Evolutionary conservation across 2,329 filamentous ascomycete species (phyloP).

Genomic region (Lecanicillium sp.): DNA sequence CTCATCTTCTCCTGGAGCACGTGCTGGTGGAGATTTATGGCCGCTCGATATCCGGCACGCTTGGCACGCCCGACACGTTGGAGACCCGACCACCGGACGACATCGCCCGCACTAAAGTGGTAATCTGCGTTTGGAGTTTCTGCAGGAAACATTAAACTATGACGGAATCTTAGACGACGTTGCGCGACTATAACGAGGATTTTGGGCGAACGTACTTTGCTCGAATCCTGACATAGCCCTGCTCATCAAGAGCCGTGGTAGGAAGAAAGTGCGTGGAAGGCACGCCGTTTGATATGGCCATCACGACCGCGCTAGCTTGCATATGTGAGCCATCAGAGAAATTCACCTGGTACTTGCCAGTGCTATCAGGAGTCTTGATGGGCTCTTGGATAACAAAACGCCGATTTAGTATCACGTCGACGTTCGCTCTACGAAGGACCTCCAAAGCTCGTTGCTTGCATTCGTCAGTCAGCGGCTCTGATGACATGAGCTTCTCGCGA

Average conservation of each 20-base stretch:
- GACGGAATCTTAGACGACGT: no score
- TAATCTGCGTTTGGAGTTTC: slow-evolving; percentile 46
- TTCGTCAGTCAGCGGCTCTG: slow-evolving; percentile 62
- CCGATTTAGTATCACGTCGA: slow-evolving; percentile 56
- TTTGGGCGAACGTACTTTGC: slow-evolving; percentile 33
- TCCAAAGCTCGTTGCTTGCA: slow-evolving; percentile 56
- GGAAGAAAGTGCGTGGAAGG: slow-evolving; percentile 60
- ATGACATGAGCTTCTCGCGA: slow-evolving; percentile 59
- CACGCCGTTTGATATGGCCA: slow-evolving; percentile 56
- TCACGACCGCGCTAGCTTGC: slow-evolving; percentile 56
- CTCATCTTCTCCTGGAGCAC: slow-evolving; percentile 43
- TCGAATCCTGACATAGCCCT: slow-evolving; percentile 58
- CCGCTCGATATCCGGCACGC: slow-evolving; percentile 61
- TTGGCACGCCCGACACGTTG: slow-evolving; percentile 75
- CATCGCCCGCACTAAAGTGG: slow-evolving; percentile 67
- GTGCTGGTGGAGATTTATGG: slow-evolving; percentile 58
- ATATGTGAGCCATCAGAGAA: slow-evolving; percentile 54
- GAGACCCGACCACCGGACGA: slow-evolving; percentile 66
- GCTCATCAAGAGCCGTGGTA: slow-evolving; percentile 44
- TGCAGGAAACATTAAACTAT: slow-evolving; percentile 46
- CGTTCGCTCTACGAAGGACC: slow-evolving; percentile 52
- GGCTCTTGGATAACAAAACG: slow-evolving; percentile 44
- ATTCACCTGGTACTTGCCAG: slow-evolving; percentile 37
- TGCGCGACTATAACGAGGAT: neutral
- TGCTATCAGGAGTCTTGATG: slow-evolving; percentile 34